Base-by-base conservation (phyloP, 1,139 yeast species). In the Yamadazyma sp. region DNA sequence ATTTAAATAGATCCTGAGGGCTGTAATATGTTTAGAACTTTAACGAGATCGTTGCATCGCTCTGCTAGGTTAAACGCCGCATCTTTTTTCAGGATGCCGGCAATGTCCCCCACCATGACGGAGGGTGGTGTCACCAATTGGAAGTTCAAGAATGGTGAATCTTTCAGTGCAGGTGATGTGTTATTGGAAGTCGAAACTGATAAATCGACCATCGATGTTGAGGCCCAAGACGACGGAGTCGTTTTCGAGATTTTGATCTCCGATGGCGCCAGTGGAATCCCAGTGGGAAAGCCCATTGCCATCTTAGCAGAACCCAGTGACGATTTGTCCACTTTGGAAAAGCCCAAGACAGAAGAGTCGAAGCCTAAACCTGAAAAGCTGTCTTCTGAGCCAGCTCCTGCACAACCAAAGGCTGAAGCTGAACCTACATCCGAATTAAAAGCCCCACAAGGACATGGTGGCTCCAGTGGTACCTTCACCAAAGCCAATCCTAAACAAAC, bases 41-140 rank as follows among this genome's bases (percentile, higher is more conserved):
- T 35, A 9, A 23, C 33, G 5, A 17, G 34, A 29, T 16, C 26
- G 12, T 35, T 42, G 28, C 42, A 42, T 24, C 31, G 38, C 6
- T 39, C 41, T 6, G 30, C 39, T 3, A 15, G 38, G 4, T 12
- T 25, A 14, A 18, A 18, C 49, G 75, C 67, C 17, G 91, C 87
- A 2, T 62, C 79, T 27, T 69, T 82, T 41, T 87, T 86, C 64
- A 80, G 73, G 41, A 92, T 92, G 98, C 98, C 98, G 3, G 97
- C 98, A 20, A 87, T 92, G 97, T 89, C 97, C 6, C 98, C 98
- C 30, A 92, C 98, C 16, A 92, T 92, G 98, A 88, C 92, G 22
- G 89, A 83, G 58, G 98, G 98, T 34, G 96, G 96, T n/a, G 78
- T 92, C 51, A 88, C 88, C n/a, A 74, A 80, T 41, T 92, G 98